phyloP scores from a whole-genome alignment of 2,329 filamentous ascomycete genomes.

The Apiospora hydei region DNA sequence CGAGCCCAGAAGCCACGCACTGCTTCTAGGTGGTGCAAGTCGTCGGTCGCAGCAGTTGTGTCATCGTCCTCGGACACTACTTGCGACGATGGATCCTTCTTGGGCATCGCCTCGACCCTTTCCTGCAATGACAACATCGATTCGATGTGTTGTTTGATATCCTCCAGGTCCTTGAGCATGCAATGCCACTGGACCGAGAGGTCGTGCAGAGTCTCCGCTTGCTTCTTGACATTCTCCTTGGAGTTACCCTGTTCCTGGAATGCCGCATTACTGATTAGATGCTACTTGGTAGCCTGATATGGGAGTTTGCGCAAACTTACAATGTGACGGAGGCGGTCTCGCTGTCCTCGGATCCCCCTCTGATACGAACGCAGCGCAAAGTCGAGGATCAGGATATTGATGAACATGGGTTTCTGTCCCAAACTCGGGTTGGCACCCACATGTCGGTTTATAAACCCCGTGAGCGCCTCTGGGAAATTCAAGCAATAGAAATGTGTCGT shows the following conservation, averaged over 20 bases:
- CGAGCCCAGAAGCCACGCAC: background rate
- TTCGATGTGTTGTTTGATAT: background rate
- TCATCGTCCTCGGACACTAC: too few relatives aligned
- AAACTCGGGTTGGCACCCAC: background rate
- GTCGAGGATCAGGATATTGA: background rate
- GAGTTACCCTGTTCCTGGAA: too few relatives aligned
- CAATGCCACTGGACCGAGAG: background rate
- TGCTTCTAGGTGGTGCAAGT: background rate
- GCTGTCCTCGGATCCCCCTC: background rate
- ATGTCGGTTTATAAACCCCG: too few relatives aligned
- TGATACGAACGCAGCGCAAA: background rate
- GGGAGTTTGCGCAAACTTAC: background rate
- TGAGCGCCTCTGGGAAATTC: background rate
- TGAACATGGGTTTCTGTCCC: background rate
- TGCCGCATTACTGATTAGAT: too few relatives aligned
- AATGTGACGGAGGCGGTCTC: background rate
- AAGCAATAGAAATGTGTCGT: background rate
- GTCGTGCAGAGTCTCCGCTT: background rate
- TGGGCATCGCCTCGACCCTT: background rate
- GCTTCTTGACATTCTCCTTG: background rate
- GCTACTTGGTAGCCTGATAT: too few relatives aligned
- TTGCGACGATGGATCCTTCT: background rate
- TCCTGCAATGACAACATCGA: background rate
- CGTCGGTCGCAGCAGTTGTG: background rate
- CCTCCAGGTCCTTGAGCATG: background rate